Base-by-base conservation (phyloP, 805 yeast genomes). In the Deakozyma indianensis region DNA sequence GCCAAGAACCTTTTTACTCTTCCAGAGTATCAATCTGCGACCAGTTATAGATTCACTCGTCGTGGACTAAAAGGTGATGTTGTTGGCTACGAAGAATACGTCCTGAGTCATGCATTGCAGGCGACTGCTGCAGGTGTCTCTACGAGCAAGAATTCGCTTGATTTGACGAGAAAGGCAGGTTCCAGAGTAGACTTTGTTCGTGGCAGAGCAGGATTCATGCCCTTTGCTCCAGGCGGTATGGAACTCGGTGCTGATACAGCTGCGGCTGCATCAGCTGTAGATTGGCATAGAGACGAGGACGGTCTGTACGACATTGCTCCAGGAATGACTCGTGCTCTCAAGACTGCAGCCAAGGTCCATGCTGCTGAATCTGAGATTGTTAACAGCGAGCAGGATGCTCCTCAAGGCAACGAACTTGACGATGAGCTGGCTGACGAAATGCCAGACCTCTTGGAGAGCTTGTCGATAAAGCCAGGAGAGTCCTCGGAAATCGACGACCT, bases 141-240 rank as follows among this genome's bases (percentile, higher is more conserved):
- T 5, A 74, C 74, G 41, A 74, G 87, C 15, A 70, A 79, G 11
- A 80, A 78, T 48, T 82, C 95, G 0, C 66, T 87, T 41, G 80
- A 94, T 1, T 59, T 87, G 47, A 77, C 74, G 24, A 70, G 98
- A 50, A 73, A 78, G 45, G 73, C 77, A 50, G 76, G 78, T 15
- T 69, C 81, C 4, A 75, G 75, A 51, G 67, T 67, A n/a, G 80
- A 77, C 35, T 66, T 78, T 1, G 64, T 85, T 2, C 67, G 70
- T 42, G 97, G 97, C 0, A 69, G 77, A 2, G 70, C 94, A 0
- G 73, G 77, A 18, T 83, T 74, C 54, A 63, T 90, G 55, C 98
- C 98, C 0, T 92, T 92, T 58, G 79, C 81, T 47, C 98, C 98
- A 0, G 97, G 98, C 52, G 96, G 97, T 2, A 52, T 75, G n/a